phyloP scores from a whole-genome alignment of 345 rosid species.

The Orychophragmus violaceus region DNA sequence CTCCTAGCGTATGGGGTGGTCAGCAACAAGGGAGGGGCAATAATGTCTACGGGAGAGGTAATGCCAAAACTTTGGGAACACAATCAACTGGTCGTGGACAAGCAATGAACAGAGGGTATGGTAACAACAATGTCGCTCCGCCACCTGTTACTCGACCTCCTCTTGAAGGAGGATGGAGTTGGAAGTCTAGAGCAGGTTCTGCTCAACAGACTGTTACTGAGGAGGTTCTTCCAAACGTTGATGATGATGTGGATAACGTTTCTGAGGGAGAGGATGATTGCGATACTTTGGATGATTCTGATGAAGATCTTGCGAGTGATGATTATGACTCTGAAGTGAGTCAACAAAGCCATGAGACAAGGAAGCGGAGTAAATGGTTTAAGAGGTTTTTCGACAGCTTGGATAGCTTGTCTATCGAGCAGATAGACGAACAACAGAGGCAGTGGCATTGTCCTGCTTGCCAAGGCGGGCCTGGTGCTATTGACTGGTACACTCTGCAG shows the following conservation, averaged over 20 bases:
- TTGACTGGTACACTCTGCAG: constrained; percentile 91
- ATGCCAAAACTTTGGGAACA: constrained; percentile 39
- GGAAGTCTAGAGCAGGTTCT: constrained; percentile 61
- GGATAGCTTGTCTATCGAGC: constrained; percentile 47
- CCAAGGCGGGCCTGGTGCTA: constrained; percentile 86
- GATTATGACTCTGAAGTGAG: constrained; percentile 83
- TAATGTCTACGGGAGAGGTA: constrained; percentile 41
- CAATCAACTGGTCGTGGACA: constrained; percentile 55
- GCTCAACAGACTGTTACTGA: constrained; percentile 25
- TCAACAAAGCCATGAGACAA: constrained; percentile 61
- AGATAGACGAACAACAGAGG: constrained; percentile 69
- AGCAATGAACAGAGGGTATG: constrained; percentile 30
- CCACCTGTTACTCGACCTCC: constrained; percentile 45
- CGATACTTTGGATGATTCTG: constrained; percentile 53
- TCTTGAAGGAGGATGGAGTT: constrained; percentile 82
- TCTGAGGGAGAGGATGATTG: constrained; percentile 46
- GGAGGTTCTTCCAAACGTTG: constrained; percentile 24
- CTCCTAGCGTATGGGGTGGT: constrained; percentile 37
- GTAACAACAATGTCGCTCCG: constrained; percentile 36
- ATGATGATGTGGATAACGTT: constrained; percentile 34
- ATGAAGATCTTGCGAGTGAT: constrained; percentile 71
- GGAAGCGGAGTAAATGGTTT: constrained; percentile 67
- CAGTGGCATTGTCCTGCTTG: constrained; percentile 99
- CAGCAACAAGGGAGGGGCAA: constrained; percentile 31
- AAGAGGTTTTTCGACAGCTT: constrained; percentile 55